Percentiles rank a stretch among this genome's conserved stretches.
phyloP scores from a whole-genome alignment of 768 basidiomycete species.

The Lactarius indigo region DNA sequence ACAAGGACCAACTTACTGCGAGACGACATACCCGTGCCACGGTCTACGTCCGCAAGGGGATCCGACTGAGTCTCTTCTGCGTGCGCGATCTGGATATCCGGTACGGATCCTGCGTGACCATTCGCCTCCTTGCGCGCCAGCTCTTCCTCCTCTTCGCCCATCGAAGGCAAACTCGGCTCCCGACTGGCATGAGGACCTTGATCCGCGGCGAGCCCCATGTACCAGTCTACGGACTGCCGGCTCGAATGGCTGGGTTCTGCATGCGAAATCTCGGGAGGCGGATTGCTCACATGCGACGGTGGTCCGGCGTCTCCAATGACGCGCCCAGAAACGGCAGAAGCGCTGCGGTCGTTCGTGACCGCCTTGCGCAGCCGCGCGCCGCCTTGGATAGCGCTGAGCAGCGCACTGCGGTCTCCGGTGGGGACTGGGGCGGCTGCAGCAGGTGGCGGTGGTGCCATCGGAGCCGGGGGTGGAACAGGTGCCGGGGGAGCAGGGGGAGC shows the following conservation, averaged over 20 bases:
- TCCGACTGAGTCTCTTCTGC: slow-evolving; percentile 41
- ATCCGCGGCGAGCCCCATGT: slow-evolving; percentile 80
- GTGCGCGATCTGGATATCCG: slow-evolving; percentile 54
- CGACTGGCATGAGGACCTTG: slow-evolving; percentile 35
- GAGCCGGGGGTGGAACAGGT: slow-evolving; percentile 36
- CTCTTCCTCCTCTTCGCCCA: slow-evolving; percentile 62
- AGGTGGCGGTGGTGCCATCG: slow-evolving; percentile 32
- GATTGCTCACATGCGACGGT: slow-evolving; percentile 57
- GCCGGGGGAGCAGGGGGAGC: slow-evolving; percentile 34
- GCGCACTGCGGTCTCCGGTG: slow-evolving; percentile 53
- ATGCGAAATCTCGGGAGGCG: slow-evolving; percentile 40
- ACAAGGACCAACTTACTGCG: neutral
- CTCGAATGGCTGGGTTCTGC: slow-evolving; percentile 37
- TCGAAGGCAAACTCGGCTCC: slow-evolving; percentile 46
- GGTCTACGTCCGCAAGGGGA: slow-evolving; percentile 71
- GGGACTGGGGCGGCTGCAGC: slow-evolving; percentile 33
- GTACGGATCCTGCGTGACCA: slow-evolving; percentile 38
- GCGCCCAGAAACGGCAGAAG: slow-evolving; percentile 60
- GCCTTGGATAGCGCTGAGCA: slow-evolving; percentile 76
- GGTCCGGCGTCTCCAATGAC: slow-evolving; percentile 75
- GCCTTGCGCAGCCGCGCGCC: slow-evolving; percentile 70
- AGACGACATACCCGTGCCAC: slow-evolving; percentile 47
- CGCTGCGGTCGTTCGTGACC: slow-evolving; percentile 82
- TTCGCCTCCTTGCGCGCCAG: slow-evolving; percentile 33
- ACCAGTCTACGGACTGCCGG: slow-evolving; percentile 88